Conservation (phyloP, 2,329 filamentous ascomycete genomes). For the Scytalidium sp. region DNA sequence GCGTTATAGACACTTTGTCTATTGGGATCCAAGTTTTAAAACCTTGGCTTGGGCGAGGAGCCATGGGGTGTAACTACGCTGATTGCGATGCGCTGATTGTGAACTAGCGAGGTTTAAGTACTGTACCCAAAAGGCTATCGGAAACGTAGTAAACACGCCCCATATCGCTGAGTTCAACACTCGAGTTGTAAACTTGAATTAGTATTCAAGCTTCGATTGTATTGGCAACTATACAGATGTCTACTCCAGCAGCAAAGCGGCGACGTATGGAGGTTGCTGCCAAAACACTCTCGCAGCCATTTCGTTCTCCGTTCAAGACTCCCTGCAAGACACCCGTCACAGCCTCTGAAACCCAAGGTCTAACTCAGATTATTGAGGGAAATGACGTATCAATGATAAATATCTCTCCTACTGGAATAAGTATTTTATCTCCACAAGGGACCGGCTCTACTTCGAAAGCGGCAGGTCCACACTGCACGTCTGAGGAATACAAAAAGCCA, state of each 20-base stretch:
- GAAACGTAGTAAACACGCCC: too few relatives aligned
- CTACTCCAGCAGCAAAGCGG: conserved; percentile 55
- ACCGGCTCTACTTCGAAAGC: background rate
- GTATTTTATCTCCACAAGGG: background rate
- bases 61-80: too few relatives aligned
- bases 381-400: background rate
- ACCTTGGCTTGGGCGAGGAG: too few relatives aligned
- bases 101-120: too few relatives aligned
- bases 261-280: conserved; percentile 58
- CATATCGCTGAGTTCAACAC: too few relatives aligned
- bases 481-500: conserved; percentile 12
- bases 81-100: too few relatives aligned
- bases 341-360: background rate
- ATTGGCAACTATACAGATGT: conserved; percentile 36
- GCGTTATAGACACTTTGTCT: too few relatives aligned
- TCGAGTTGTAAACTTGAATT: too few relatives aligned
- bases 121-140: too few relatives aligned
- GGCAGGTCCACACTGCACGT: background rate
- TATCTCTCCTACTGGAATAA: background rate
- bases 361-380: background rate
- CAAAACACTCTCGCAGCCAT: conserved; percentile 64
- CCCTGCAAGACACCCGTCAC: conserved; percentile 22
- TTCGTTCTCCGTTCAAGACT: conserved; percentile 65
- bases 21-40: too few relatives aligned
- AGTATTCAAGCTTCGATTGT: too few relatives aligned